Conservation (phyloP, 148 eudicot genomes). For the Chenopodium formosanum region DNA sequence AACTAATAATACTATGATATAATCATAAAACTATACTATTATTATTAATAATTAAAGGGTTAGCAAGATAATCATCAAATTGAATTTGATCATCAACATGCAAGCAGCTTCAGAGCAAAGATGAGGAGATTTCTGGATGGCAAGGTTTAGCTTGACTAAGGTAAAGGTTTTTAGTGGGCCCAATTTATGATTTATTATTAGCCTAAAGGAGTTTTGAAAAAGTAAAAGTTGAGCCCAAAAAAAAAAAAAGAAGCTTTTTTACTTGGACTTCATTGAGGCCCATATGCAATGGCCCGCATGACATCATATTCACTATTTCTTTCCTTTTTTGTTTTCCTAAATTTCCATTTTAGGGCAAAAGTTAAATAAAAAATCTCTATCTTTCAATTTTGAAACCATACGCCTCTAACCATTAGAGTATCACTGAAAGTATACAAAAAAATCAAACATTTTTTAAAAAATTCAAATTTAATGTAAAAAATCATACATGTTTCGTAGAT, state of each 20-base stretch:
- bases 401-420: no score
- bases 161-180: slow-evolving; percentile 3
- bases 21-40: no score
- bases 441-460: no score
- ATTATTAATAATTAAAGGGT: no score
- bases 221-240: not conserved
- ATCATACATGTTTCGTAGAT: no score
- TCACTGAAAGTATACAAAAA: no score
- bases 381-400: no score
- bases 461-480: no score
- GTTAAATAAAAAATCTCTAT: no score
- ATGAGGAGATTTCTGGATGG: not conserved
- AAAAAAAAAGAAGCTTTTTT: not conserved
- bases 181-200: not conserved
- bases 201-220: not conserved
- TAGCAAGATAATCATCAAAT: no score
- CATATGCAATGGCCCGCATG: not conserved
- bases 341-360: not conserved
- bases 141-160: not conserved
- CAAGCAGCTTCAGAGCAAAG: slow-evolving; percentile 12
- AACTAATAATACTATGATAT: no score
- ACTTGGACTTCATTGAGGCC: not conserved
- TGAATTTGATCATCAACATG: not conserved
- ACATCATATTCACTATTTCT: slow-evolving; percentile 3
- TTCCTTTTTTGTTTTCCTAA: not conserved